Evolutionary conservation across 176 grass and related monocot species (phyloP).

Genomic region (Avena eriantha): DNA sequence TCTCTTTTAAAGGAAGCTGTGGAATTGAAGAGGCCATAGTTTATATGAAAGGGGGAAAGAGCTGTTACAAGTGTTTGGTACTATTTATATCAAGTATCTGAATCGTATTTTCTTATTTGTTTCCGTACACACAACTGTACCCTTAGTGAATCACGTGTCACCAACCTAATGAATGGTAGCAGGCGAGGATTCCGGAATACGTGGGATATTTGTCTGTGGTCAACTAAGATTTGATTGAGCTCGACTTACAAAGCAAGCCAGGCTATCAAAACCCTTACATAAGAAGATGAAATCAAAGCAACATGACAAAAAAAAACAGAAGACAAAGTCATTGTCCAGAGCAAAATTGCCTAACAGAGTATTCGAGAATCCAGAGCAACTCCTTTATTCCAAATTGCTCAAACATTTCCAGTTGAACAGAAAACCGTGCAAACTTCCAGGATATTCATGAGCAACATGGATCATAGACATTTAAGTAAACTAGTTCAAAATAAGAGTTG

Average conservation of each 20-base stretch:
- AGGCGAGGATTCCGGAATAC: background rate
- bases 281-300: constrained; percentile 24
- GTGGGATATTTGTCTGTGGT: background rate
- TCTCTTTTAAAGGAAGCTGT: constrained; percentile 37
- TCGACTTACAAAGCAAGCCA: constrained; percentile 23
- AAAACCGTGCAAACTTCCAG: constrained; percentile 16
- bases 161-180: constrained; percentile 14
- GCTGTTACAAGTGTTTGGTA: constrained; percentile 25
- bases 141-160: constrained; percentile 16
- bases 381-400: background rate
- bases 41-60: constrained; percentile 32
- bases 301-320: background rate
- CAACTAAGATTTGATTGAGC: background rate
- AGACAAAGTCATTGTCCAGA: background rate
- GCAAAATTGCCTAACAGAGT: background rate
- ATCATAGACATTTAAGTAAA: constrained; percentile 42
- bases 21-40: constrained; percentile 29
- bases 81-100: constrained; percentile 10
- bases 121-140: background rate
- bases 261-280: background rate
- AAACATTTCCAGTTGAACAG: background rate
- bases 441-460: constrained; percentile 3
- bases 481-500: background rate
- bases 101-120: constrained; percentile 4
- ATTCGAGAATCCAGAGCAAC: background rate